These are phyloP conservation scores for Hyparrhenia diplandra DNA, from an alignment of 176 grass and related monocot species.

Conservation along the genomic window DNA sequence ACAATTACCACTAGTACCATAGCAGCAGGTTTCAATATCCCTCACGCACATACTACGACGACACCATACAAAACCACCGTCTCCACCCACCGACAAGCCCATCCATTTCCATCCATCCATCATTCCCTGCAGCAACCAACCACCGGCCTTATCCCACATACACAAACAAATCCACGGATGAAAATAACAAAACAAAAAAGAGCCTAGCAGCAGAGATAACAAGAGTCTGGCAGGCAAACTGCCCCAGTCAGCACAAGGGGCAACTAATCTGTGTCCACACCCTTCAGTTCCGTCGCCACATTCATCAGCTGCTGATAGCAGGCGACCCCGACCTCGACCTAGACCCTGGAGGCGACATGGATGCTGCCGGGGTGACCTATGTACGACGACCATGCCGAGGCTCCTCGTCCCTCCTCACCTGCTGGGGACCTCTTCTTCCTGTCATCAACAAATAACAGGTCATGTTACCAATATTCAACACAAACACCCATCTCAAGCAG, in stretches of 20 bases:
- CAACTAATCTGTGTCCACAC: background rate
- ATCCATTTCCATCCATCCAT: background rate
- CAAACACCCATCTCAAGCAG: background rate
- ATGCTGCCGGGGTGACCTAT: background rate
- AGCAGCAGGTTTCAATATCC: background rate
- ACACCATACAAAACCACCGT: background rate
- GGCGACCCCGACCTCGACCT: conserved; percentile 41
- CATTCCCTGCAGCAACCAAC: background rate
- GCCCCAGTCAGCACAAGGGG: background rate
- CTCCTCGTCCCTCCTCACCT: conserved; percentile 11
- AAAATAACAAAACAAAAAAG: background rate
- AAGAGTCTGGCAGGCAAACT: background rate
- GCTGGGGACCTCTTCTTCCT: background rate
- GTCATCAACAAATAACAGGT: background rate
- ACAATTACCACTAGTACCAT: background rate
- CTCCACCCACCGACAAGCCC: background rate
- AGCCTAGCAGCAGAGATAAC: background rate
- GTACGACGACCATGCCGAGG: background rate
- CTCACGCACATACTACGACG: background rate
- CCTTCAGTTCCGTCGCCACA: background rate
- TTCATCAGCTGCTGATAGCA: conserved; percentile 3
- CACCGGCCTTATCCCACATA: background rate
- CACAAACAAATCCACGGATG: background rate
- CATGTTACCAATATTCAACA: background rate
- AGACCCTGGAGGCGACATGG: conserved; percentile 37